Evolutionary conservation across 139 green algal genomes (phyloP).

Genomic region (Chlorella sp.): DNA sequence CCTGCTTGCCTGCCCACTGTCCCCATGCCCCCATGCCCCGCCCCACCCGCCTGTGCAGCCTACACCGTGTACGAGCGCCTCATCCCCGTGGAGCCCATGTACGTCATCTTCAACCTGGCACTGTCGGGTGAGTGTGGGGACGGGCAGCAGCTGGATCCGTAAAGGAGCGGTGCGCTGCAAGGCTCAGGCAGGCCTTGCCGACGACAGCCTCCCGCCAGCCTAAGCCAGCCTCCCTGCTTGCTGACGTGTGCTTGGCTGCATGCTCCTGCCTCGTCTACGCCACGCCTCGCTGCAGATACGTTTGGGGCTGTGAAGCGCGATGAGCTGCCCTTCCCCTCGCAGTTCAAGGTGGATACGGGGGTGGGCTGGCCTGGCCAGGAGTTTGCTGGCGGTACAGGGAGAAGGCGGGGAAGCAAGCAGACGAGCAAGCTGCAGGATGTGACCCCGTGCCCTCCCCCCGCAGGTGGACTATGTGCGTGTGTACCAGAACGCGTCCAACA

Average conservation of each 20-base stretch:
- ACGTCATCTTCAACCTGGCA: constrained; percentile 67
- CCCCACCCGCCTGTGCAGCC: not conserved
- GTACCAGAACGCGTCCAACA: constrained; percentile 40
- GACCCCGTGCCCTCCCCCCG: not conserved
- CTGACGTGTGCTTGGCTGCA: not conserved
- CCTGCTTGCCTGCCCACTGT: not conserved
- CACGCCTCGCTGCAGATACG: constrained; percentile 7
- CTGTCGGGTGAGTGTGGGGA: constrained; percentile 35
- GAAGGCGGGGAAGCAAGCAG: not conserved
- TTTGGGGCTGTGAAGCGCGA: constrained; percentile 37
- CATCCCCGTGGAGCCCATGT: constrained; percentile 60
- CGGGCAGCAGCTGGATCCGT: too few species aligned
- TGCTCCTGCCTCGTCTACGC: not conserved
- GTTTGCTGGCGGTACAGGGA: not conserved
- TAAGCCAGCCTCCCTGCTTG: too few species aligned
- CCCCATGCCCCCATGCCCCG: not conserved
- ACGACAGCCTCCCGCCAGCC: too few species aligned
- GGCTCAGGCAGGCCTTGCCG: not conserved
- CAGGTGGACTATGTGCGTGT: constrained; percentile 41
- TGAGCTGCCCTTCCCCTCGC: constrained; percentile 40
- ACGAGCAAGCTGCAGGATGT: too few species aligned
- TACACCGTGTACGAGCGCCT: constrained; percentile 36
- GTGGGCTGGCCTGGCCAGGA: too few species aligned
- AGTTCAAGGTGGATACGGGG: constrained; percentile 7
- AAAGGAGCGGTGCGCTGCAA: not conserved